phyloP scores from a whole-genome alignment of 140 eudicot species.

The Bidens hawaiensis region DNA sequence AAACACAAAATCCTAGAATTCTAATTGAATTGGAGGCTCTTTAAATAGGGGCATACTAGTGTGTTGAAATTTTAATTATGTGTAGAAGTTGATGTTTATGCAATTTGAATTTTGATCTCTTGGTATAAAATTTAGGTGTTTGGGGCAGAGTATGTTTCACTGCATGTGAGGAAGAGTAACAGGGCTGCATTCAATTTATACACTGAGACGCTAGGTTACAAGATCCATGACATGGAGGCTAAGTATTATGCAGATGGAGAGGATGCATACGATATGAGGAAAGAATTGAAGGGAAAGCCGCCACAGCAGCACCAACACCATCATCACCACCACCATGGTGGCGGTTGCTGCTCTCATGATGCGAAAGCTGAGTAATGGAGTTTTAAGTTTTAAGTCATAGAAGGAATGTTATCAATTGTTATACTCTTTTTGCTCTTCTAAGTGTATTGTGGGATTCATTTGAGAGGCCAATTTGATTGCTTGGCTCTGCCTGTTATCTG shows the following conservation, averaged over 20 bases:
- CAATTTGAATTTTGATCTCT: neutral
- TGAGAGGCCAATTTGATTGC: neutral
- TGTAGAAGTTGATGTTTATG: neutral
- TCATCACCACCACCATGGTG: constrained; percentile 43
- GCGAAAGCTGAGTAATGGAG: constrained; percentile 23
- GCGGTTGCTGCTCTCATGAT: constrained; percentile 55
- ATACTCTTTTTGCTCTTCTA: neutral
- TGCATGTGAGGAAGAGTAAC: constrained; percentile 83
- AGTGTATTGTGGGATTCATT: constrained; percentile 3
- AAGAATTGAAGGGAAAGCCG: constrained; percentile 55
- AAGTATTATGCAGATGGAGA: constrained; percentile 90
- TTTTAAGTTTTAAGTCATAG: neutral
- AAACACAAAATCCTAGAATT: no score
- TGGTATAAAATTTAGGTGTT: constrained; percentile 30
- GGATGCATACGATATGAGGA: constrained; percentile 88
- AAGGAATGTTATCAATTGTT: neutral
- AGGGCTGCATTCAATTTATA: constrained; percentile 78
- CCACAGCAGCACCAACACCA: constrained; percentile 37
- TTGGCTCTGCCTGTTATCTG: neutral
- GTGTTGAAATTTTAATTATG: neutral
- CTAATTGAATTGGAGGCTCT: no score
- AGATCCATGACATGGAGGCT: constrained; percentile 82
- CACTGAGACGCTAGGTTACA: constrained; percentile 62
- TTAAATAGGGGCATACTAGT: neutral
- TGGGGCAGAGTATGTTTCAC: constrained; percentile 68